Evolutionary conservation across 2,329 filamentous ascomycete genomes (phyloP).

Genomic region (Aspergillus ochraceus): DNA sequence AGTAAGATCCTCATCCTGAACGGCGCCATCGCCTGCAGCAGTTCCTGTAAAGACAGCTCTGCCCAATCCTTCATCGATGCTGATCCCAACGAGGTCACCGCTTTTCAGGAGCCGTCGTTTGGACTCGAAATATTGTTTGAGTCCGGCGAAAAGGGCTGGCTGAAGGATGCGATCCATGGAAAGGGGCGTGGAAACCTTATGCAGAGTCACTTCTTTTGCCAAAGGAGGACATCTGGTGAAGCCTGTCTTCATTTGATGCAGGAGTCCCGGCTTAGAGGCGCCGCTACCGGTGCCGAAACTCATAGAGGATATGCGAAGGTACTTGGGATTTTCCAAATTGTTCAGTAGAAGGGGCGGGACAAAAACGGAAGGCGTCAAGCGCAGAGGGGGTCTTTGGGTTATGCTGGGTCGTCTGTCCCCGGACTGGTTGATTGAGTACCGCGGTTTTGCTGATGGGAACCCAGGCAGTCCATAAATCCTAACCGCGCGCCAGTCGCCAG

Average conservation of each 20-base stretch:
- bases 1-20: constrained; percentile 70
- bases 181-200: constrained; percentile 84
- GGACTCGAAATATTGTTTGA: constrained; percentile 86
- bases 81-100: constrained; percentile 85
- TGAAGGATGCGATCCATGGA: constrained; percentile 84
- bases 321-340: constrained; percentile 77
- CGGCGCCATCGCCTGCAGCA: constrained; percentile 54
- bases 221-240: constrained; percentile 54
- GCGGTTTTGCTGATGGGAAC: constrained; percentile 53
- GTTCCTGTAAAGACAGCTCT: constrained; percentile 73
- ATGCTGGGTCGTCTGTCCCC: constrained; percentile 56
- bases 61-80: constrained; percentile 82
- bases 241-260: constrained; percentile 50
- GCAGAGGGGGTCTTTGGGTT: constrained; percentile 47
- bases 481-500: constrained; percentile 78
- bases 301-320: constrained; percentile 72
- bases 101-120: constrained; percentile 79
- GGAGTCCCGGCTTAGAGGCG: constrained; percentile 58
- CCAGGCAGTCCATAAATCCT: constrained; percentile 85
- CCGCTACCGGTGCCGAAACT: constrained; percentile 37
- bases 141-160: constrained; percentile 77
- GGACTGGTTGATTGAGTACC: constrained; percentile 56
- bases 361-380: constrained; percentile 64
- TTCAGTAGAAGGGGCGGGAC: constrained; percentile 83
- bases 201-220: constrained; percentile 77